Base-by-base conservation (phyloP, 495 filamentous ascomycete genomes). In the Neurospora cerealis region DNA sequence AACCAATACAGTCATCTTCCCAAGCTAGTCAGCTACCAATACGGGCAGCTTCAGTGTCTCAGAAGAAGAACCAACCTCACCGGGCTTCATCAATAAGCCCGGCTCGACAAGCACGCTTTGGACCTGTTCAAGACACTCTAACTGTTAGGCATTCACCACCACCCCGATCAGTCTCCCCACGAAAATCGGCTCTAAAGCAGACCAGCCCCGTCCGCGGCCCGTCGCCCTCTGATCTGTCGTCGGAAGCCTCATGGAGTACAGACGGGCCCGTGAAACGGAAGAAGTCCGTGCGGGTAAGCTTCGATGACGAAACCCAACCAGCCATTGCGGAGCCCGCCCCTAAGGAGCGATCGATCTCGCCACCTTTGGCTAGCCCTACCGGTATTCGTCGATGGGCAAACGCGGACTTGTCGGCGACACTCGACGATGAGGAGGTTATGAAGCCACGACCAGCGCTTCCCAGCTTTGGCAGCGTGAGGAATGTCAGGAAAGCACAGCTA, bases 151-250 rank as follows among this genome's bases (percentile, higher is more conserved):
- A 97, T 79, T 85, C 91, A 69, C 94, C 94, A 34, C 93, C 92
- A 19, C 89, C 91, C 24, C 87, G 94, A 69, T 94, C 94, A 0
- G 83, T 93, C 1, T 97, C 94, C 0, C 94, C 94, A 34, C 90
- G 88, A 5, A 97, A 97, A 78, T 95, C 94, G 17, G 94, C 94
- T 0, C 76, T 97, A 77, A 97, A 97, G 76, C 85, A 89, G 60
- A 83, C 74, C 32, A 84, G 89, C 28, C 87, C 92, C 6, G 82
- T 79, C 19, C 85, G 87, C 4, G 81, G 86, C 46, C 73, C 79
- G 2, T 85, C 84, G 6, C 83, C 83, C n/a, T 81, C 83, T 34
- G 83, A 83, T 46, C 80, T 83, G 38, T 73, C 77, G 8, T 85
- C 83, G 8, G 85, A 86, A 73, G 75, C 79, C 5, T 84, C 84